phyloP scores from a whole-genome alignment of 495 filamentous ascomycete species.

The Lasiosphaeria hispida region DNA sequence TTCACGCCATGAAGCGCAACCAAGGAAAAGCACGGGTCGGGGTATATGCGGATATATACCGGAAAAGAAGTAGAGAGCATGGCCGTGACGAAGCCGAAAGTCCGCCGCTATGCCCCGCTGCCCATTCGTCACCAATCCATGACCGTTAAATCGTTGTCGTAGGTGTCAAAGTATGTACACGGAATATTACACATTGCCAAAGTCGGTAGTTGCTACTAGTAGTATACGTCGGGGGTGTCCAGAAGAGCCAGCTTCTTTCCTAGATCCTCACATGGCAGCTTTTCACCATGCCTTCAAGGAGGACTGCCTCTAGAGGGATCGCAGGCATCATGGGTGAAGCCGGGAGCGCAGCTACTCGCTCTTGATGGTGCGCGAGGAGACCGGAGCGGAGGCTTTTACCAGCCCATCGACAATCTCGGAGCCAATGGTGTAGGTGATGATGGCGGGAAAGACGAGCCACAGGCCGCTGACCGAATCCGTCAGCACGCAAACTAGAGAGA shows the following conservation, averaged over 20 bases:
- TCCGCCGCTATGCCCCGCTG: neutral
- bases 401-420: constrained; percentile 68
- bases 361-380: too few relatives aligned
- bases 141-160: neutral
- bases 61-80: too few relatives aligned
- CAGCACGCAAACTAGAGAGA: neutral
- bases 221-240: too few relatives aligned
- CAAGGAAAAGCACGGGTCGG: too few relatives aligned
- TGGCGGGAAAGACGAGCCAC: constrained; percentile 73
- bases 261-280: too few relatives aligned
- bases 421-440: constrained; percentile 68
- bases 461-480: constrained; percentile 54
- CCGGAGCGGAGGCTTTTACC: constrained; percentile 36
- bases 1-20: too few relatives aligned
- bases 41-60: too few relatives aligned
- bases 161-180: constrained; percentile 3
- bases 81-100: neutral
- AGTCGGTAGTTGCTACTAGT: neutral
- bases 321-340: too few relatives aligned
- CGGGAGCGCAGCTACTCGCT: too few relatives aligned
- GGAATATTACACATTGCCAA: constrained; percentile 6
- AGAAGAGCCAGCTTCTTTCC: too few relatives aligned
- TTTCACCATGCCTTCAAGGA: too few relatives aligned
- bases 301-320: too few relatives aligned
- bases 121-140: neutral